A percentile compares a stretch with the other conserved stretches of the same genome.
phyloP scores from a whole-genome alignment of 169 alveolate species.

The Blepharisma undulans region DNA sequence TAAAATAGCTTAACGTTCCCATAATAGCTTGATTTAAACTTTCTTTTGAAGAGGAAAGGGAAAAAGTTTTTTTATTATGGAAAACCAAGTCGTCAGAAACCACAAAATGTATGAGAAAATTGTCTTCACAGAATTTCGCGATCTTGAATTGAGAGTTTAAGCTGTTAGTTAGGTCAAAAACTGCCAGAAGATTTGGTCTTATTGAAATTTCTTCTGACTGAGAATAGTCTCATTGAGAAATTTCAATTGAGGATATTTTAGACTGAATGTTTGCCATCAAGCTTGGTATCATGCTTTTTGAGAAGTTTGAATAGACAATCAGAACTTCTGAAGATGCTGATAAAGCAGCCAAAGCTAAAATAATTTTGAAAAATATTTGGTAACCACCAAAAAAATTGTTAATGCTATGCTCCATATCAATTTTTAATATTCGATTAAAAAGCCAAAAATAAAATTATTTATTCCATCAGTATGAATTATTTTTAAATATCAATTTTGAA shows the following conservation, averaged over 20 bases:
- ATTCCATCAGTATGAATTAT: too few species aligned
- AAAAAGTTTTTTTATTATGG: not conserved
- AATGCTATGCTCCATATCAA: too few species aligned
- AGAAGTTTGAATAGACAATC: not conserved
- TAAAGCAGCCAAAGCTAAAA: not conserved
- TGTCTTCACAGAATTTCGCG: not conserved
- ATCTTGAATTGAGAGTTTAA: not conserved
- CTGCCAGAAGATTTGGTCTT: not conserved
- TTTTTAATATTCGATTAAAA: too few species aligned
- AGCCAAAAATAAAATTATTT: too few species aligned
- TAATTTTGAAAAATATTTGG: not conserved
- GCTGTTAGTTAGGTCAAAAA: not conserved
- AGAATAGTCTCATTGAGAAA: not conserved
- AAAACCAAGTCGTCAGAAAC: not conserved
- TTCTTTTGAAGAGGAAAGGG: not conserved
- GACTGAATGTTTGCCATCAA: not conserved
- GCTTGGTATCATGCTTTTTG: not conserved
- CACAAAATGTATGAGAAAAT: not conserved
- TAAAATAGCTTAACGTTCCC: not conserved
- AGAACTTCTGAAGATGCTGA: not conserved
- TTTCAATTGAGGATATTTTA: not conserved
- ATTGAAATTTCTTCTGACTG: not conserved
- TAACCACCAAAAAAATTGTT: not conserved
- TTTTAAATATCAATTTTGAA: too few species aligned
- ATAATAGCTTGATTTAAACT: not conserved